Conservation (phyloP, 257 asterid species). For the Asclepias syriaca region DNA sequence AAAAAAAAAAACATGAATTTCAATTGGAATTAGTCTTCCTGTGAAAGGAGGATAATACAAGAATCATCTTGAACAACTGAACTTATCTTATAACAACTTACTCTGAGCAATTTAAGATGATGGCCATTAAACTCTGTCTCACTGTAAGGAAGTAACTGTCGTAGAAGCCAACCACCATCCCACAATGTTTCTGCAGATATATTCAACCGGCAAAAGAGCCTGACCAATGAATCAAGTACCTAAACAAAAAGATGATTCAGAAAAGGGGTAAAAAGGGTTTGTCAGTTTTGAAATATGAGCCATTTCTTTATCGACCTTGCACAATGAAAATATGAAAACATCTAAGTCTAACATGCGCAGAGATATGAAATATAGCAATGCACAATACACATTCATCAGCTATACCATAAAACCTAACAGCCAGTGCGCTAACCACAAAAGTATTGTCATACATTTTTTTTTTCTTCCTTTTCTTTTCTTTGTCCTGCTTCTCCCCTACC, state of each 20-base stretch:
- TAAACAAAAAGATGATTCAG: conserved; percentile 29
- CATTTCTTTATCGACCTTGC: neutral
- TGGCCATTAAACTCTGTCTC: conserved; percentile 66
- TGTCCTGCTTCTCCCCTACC: neutral
- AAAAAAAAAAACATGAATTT: neutral
- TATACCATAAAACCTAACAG: neutral
- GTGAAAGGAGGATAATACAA: neutral
- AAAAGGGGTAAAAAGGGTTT: neutral
- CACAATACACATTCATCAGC: neutral
- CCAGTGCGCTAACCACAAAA: neutral
- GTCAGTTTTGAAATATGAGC: neutral
- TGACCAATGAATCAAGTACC: conserved; percentile 96
- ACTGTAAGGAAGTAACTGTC: conserved; percentile 87
- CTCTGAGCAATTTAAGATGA: conserved; percentile 68
- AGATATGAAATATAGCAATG: neutral
- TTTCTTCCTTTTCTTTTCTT: neutral
- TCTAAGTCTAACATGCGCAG: neutral
- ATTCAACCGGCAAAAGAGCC: conserved; percentile 84
- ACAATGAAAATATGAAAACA: neutral
- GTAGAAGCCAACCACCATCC: conserved; percentile 99
- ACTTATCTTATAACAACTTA: conserved; percentile 35
- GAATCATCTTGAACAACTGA: neutral
- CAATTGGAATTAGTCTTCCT: neutral
- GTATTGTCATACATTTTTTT: neutral
- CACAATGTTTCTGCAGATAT: conserved; percentile 94